phyloP scores from a whole-genome alignment of 257 asterid genomes.

The Forsythia viridissima region DNA sequence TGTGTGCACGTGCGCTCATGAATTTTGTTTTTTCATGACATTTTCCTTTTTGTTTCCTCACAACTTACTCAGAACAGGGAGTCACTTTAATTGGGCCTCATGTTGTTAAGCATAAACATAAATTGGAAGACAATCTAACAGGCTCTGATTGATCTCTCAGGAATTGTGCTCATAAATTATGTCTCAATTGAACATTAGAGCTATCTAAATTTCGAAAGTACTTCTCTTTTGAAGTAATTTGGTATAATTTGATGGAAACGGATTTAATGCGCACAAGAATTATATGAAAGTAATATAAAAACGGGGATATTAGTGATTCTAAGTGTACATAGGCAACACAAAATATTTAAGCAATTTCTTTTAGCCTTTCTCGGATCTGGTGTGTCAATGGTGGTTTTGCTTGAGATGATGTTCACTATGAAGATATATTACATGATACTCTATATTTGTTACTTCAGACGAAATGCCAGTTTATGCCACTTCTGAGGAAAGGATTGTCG shows the following conservation, averaged over 20 bases:
- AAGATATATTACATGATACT: slow-evolving; percentile 16
- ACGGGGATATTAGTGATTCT: neutral
- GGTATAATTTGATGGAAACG: neutral
- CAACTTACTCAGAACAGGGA: neutral
- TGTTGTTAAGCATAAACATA: neutral
- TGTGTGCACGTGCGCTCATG: neutral
- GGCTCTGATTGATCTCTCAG: slow-evolving; percentile 20
- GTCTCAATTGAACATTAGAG: neutral
- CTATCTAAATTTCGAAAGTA: neutral
- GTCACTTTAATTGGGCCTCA: neutral
- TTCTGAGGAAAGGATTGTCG: slow-evolving; percentile 83
- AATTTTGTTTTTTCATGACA: neutral
- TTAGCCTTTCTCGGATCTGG: neutral
- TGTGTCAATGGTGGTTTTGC: neutral
- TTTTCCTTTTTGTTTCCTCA: neutral
- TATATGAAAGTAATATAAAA: no score
- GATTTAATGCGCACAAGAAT: neutral
- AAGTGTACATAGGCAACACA: neutral
- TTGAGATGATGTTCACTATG: slow-evolving; percentile 13
- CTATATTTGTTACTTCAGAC: slow-evolving; percentile 40
- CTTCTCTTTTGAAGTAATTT: neutral
- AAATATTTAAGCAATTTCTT: neutral
- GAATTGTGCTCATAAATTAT: neutral
- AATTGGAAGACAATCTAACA: neutral
- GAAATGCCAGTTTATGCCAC: slow-evolving; percentile 66